Percentiles rank a stretch among this genome's conserved stretches.
phyloP scores from a whole-genome alignment of 2,329 filamentous ascomycete species.

The Aspergillus caelatus region DNA sequence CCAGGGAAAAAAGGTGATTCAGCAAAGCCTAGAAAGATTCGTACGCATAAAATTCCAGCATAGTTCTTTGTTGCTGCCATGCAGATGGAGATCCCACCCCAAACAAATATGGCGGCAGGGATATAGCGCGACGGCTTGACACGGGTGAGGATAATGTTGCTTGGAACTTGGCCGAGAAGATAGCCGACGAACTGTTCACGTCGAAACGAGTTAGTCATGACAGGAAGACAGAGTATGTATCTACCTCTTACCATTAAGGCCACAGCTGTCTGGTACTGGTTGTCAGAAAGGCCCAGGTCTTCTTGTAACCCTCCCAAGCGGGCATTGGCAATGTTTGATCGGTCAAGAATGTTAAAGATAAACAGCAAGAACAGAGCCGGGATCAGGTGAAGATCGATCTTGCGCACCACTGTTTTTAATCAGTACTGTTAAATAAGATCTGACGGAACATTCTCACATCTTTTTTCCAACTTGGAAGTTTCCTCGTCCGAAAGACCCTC shows the following conservation, averaged over 20 bases:
- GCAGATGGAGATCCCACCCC: conserved; percentile 21
- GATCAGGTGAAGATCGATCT: conserved; percentile 21
- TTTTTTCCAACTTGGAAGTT: neutral
- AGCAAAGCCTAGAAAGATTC: conserved; percentile 46
- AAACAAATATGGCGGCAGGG: conserved; percentile 31
- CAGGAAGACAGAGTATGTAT: neutral
- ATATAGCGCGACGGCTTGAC: conserved; percentile 41
- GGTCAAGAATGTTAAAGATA: conserved; percentile 52
- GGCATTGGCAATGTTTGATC: conserved; percentile 70
- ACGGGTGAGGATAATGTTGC: conserved; percentile 34
- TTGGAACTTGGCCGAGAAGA: conserved; percentile 52
- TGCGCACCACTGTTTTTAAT: conserved; percentile 16
- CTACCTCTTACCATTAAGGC: conserved; percentile 59
- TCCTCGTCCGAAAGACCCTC: conserved; percentile 10
- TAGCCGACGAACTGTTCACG: conserved; percentile 43
- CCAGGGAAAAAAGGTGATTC: conserved; percentile 63
- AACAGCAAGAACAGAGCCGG: conserved; percentile 21
- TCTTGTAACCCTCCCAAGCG: conserved; percentile 65
- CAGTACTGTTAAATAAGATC: neutral
- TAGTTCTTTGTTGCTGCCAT: conserved; percentile 43
- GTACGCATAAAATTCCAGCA: conserved; percentile 24
- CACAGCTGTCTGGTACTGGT: conserved; percentile 66
- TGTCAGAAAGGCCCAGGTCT: conserved; percentile 59
- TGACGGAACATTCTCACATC: neutral
- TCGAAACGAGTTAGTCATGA: neutral